Evolutionary conservation across 352 stramenopile species (phyloP).

Genomic region (Hyaloperonospora arabidopsidis): DNA sequence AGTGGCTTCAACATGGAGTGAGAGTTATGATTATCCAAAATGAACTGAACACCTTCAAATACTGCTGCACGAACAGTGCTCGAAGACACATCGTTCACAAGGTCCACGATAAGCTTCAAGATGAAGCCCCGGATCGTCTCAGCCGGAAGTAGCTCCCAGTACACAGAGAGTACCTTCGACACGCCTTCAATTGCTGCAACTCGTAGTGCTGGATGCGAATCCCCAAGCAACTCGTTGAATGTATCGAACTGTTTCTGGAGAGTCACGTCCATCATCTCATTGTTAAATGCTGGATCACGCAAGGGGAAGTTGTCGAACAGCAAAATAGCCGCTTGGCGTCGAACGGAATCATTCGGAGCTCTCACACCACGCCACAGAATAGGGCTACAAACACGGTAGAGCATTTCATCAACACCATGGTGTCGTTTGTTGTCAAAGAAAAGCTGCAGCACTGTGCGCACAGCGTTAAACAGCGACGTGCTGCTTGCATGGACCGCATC

Average conservation of each 20-base stretch:
- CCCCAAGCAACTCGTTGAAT: conserved; percentile 65
- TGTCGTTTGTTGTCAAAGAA: conserved; percentile 85
- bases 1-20: conserved; percentile 80
- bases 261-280: conserved; percentile 60
- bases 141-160: conserved; percentile 75
- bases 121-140: conserved; percentile 81
- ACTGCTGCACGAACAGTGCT: conserved; percentile 73
- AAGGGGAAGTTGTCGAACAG: conserved; percentile 82
- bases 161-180: conserved; percentile 73
- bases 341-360: conserved; percentile 74
- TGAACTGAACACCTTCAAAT: conserved; percentile 78
- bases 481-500: conserved; percentile 67
- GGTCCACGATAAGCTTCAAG: conserved; percentile 70
- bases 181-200: conserved; percentile 78
- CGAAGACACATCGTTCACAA: conserved; percentile 73
- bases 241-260: conserved; percentile 82
- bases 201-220: conserved; percentile 66
- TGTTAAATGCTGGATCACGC: conserved; percentile 68
- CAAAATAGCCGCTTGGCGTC: conserved; percentile 70
- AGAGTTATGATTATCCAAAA: conserved; percentile 83
- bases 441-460: conserved; percentile 63
- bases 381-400: conserved; percentile 74
- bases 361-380: conserved; percentile 82
- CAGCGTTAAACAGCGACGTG: conserved; percentile 54
- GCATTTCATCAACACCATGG: conserved; percentile 74